Evolutionary conservation across 768 basidiomycete genomes (phyloP), one percentile per base, ranked within the genome.

Genomic region (Leccinum incarnatum): DNA sequence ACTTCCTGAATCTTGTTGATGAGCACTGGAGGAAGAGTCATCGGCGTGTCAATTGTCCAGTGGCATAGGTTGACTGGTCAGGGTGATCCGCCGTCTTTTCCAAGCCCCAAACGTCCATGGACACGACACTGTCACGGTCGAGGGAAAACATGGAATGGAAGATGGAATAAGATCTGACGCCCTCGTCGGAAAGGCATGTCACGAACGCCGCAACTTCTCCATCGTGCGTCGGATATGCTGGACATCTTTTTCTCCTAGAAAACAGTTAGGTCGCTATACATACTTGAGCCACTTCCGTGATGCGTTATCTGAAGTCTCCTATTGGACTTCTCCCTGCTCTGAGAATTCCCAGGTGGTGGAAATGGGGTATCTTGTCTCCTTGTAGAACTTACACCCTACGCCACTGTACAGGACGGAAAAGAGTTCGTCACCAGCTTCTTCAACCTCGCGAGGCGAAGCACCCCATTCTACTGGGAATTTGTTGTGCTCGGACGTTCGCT

Each of bases 391-490:
- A 5, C 1, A 2, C 54, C 11, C 83, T 36, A 84, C 69, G 55
- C 81, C 79, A 82, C 79, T 83, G 72, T 79, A 84, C 12, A 84
- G 71, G 12, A 73, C 73, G 3, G 81, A 84, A 60, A 83, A 80
- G 23, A 58, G 56, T 2, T 69, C 81, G 54, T 78, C 72, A 4
- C 76, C 77, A 3, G 72, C 65, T 6, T 67, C 67, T 5, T 65
- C 50, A 3, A 76, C 70, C 32, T 63, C 59, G 2, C 62, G 55
- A 4, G 83, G 83, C 30, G 77, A 75, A 1, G 66, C 51, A 8
- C 82, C 83, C 76, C 75, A 79, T 45, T 60, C 61, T 0, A 55
- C 51, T 7, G 81, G 81, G 74, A 74, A 76, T 53, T 54, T 45
- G 65, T 56, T 36, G 52, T 42, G 9, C 67, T 67, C n/a, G 67